These are phyloP conservation scores for Aspergillus felis DNA, from an alignment of 2,329 filamentous ascomycete genomes.

Conservation along the genomic window DNA sequence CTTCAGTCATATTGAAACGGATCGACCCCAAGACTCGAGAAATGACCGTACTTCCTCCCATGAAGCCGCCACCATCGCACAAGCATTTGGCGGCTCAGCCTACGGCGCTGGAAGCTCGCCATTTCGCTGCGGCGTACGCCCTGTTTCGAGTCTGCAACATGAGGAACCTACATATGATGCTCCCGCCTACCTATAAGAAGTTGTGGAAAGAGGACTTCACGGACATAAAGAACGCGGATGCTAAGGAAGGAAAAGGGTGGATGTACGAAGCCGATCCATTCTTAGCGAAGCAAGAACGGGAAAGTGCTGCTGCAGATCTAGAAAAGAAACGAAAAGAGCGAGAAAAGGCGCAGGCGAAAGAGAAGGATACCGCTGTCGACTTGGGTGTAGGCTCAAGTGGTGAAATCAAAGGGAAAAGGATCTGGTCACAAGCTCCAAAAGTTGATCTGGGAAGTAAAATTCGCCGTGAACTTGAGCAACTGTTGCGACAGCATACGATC, in stretches of 20 bases:
- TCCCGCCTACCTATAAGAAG: slow-evolving; percentile 84
- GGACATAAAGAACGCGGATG: slow-evolving; percentile 73
- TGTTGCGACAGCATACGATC: slow-evolving; percentile 71
- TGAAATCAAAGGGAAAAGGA: slow-evolving; percentile 57
- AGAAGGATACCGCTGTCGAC: slow-evolving; percentile 63
- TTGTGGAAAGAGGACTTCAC: slow-evolving; percentile 89
- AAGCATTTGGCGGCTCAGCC: slow-evolving; percentile 71
- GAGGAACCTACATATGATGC: slow-evolving; percentile 91
- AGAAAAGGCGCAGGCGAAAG: slow-evolving; percentile 56
- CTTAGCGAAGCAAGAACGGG: slow-evolving; percentile 70
- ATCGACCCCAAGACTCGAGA: slow-evolving; percentile 80
- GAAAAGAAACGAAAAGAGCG: slow-evolving; percentile 76
- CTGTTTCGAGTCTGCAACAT: slow-evolving; percentile 90
- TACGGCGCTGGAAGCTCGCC: slow-evolving; percentile 82
- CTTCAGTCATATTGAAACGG: slow-evolving; percentile 71
- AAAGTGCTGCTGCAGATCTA: slow-evolving; percentile 69
- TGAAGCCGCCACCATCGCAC: slow-evolving; percentile 73
- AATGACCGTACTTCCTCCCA: slow-evolving; percentile 68
- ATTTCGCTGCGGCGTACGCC: slow-evolving; percentile 88
- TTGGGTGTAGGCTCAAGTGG: slow-evolving; percentile 42
- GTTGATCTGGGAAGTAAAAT: slow-evolving; percentile 88
- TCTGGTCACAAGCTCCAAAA: slow-evolving; percentile 78
- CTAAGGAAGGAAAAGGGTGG: slow-evolving; percentile 73
- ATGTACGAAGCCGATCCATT: slow-evolving; percentile 97
- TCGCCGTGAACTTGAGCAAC: slow-evolving; percentile 70